Evolutionary conservation across 1,139 yeast species (phyloP).

Genomic region (Yamadazyma songkhlaensis): DNA sequence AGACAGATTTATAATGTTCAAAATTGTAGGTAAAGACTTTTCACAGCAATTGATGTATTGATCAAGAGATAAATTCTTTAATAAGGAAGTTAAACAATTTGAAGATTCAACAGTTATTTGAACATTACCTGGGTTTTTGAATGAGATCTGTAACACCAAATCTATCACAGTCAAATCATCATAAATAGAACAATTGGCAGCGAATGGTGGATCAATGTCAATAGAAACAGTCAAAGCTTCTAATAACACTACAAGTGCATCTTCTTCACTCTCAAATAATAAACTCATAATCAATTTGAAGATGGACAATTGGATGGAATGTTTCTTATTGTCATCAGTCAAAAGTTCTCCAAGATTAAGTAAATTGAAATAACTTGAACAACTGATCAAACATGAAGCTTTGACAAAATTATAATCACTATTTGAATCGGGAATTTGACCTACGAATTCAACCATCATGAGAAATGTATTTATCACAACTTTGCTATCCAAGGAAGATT

Average conservation of each 20-base stretch:
- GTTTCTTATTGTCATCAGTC: slow-evolving; percentile 13
- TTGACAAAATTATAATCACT: slow-evolving; percentile 20
- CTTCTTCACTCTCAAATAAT: slow-evolving; percentile 72
- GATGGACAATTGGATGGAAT: slow-evolving; percentile 24
- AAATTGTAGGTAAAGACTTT: slow-evolving; percentile 51
- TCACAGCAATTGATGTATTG: slow-evolving; percentile 50
- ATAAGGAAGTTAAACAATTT: slow-evolving; percentile 56
- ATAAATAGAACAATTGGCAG: slow-evolving; percentile 23
- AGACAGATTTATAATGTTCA: slow-evolving; percentile 31
- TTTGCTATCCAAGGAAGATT: slow-evolving; percentile 26
- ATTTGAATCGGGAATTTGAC: slow-evolving; percentile 15
- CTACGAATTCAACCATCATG: slow-evolving; percentile 28
- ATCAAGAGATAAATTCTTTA: slow-evolving; percentile 43
- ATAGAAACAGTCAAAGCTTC: slow-evolving; percentile 65
- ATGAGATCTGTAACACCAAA: slow-evolving; percentile 61
- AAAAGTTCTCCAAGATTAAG: slow-evolving; percentile 25
- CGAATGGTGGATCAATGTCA: slow-evolving; percentile 36
- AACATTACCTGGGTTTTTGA: slow-evolving; percentile 72
- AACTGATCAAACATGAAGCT: slow-evolving; percentile 50
- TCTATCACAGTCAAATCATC: slow-evolving; percentile 35
- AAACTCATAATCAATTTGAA: slow-evolving; percentile 36
- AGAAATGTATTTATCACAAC: slow-evolving; percentile 41
- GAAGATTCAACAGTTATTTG: slow-evolving; percentile 64
- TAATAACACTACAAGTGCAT: slow-evolving; percentile 72
- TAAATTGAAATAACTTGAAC: slow-evolving; percentile 52